A percentile compares a stretch with the other conserved stretches of the same genome.
These are phyloP conservation scores for Holtermanniella nyarrowii DNA, from an alignment of 768 basidiomycete genomes.

Conservation along the genomic window DNA sequence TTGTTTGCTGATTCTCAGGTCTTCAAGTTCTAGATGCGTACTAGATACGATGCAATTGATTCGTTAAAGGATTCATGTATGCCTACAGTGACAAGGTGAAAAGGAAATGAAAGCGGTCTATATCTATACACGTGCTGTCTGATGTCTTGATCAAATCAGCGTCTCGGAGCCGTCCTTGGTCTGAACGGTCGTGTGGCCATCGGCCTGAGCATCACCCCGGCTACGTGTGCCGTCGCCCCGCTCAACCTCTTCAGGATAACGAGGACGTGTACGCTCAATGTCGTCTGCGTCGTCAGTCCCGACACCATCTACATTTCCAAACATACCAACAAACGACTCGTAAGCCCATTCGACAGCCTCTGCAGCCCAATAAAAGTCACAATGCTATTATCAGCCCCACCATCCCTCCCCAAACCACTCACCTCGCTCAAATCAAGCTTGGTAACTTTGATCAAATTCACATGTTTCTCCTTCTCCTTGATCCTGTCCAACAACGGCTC, in stretches of 20 bases:
- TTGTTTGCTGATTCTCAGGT: constrained; percentile 84
- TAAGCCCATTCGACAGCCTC: constrained; percentile 47
- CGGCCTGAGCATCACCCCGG: neutral
- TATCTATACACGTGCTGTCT: too few species aligned
- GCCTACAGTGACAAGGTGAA: too few species aligned
- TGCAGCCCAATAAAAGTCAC: constrained; percentile 44
- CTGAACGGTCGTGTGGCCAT: neutral
- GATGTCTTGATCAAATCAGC: neutral
- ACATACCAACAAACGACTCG: constrained; percentile 35
- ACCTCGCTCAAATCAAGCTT: constrained; percentile 44
- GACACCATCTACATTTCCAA: neutral
- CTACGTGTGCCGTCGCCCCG: constrained; percentile 1
- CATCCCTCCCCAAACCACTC: constrained; percentile 23
- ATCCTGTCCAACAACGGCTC: constrained; percentile 46
- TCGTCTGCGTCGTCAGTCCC: constrained; percentile 29
- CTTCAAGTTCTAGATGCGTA: constrained; percentile 43
- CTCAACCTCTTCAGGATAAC: constrained; percentile 38
- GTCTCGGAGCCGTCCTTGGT: neutral
- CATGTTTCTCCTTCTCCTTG: constrained; percentile 43
- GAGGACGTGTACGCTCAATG: constrained; percentile 43
- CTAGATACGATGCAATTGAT: neutral
- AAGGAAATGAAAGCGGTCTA: too few species aligned
- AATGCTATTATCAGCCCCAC: constrained; percentile 24
- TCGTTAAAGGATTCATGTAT: too few species aligned
- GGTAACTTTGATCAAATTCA: constrained; percentile 44